Evolutionary conservation across 179 eudicot species (phyloP), one percentile per base, ranked within the genome.

Genomic region (Heliamphora pulchella): DNA sequence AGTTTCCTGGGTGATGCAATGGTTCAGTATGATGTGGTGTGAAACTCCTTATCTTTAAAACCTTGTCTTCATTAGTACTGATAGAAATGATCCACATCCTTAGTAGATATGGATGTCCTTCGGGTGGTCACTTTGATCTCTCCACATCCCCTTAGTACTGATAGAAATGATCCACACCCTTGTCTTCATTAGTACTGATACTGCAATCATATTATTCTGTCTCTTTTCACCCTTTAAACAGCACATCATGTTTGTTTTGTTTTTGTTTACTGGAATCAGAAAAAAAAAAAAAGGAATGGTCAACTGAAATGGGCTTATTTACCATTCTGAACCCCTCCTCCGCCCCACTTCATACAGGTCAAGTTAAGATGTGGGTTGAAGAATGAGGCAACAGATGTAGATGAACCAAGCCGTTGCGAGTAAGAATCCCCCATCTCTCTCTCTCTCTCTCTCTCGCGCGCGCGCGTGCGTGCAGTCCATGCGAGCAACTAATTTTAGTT

Each of bases 391-490:
- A 84, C 92, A 31, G 99, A 94, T 82, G 91, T 96, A 74, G 99
- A 87, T 79, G 99, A 96, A 84, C 99, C 99, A 80, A 96, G 99
- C 87, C 99, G 99, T 85, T 96, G 99, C 98, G 98, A 96, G 98
- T 96, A 92, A 67, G 83, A 46, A 39, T 48, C 75, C 78, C 81
- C 81, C 79, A 68, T 47, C 82, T 46, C 75, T 55, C 61, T 17
- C 72, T 14, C 47, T 22, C 78, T n/a, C 44, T 31, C 51, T 53
- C 75, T 66, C 67, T 43, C 82, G 62, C 68, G 8, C 64, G 43
- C 20, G n/a, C 20, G 67, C 44, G 31, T 17, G 11, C 43, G 5
- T 53, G 65, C 59, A 69, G 10, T 77, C 46, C 41, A 41, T 64
- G 48, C 15, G 55, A 2, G 46, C 67, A 64, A 64, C 8, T 54